Conservation (phyloP, 345 rosid species). For the Populus ilicifolia region DNA sequence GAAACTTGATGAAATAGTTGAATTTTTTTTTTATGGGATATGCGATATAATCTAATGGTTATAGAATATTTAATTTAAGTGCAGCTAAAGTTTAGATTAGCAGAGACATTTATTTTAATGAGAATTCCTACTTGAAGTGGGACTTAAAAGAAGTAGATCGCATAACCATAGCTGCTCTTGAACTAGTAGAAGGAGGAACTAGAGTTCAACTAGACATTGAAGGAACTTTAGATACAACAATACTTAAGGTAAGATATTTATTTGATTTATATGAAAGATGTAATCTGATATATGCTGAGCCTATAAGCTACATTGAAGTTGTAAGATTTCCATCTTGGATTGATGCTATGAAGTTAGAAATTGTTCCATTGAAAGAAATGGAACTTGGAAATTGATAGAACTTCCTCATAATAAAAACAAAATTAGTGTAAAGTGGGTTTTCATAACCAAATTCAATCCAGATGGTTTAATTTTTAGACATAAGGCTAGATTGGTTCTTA, state of each 20-base stretch:
- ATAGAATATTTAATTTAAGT: no score
- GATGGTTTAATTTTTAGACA: neutral
- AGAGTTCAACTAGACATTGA: neutral
- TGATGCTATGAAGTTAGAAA: no score
- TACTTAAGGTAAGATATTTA: neutral
- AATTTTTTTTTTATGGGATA: no score
- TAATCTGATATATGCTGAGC: neutral
- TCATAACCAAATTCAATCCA: neutral
- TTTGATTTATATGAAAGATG: neutral
- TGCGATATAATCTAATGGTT: no score
- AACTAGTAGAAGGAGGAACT: neutral
- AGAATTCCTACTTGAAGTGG: neutral
- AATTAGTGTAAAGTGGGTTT: neutral
- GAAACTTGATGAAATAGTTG: no score
- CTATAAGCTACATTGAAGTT: neutral
- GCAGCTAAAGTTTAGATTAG: no score
- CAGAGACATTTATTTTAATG: no score
- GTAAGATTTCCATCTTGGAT: neutral
- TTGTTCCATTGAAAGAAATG: neutral
- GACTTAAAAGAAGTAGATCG: neutral
- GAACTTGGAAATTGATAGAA: neutral
- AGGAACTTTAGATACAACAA: neutral
- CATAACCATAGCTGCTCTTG: accelerated
- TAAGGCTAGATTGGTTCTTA: neutral
- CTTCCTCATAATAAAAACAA: neutral